A percentile compares a stretch with the other conserved stretches of the same genome.
phyloP scores from a whole-genome alignment of 306 rosid species.

The Canavalia ensiformis region DNA sequence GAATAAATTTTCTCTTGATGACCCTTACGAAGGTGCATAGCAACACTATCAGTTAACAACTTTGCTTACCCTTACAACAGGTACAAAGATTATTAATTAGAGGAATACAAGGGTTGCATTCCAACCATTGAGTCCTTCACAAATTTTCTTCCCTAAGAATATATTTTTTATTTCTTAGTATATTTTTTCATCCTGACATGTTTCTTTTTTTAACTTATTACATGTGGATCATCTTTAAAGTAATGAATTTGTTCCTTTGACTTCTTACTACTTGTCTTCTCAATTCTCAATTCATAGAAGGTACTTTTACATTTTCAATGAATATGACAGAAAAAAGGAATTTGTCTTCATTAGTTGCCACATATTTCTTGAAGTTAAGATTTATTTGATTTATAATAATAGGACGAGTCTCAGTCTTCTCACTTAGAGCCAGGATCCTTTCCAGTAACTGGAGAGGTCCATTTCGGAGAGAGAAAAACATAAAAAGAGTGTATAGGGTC shows the following conservation, averaged over 20 bases:
- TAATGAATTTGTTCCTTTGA: slow-evolving; percentile 39
- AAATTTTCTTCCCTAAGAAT: background rate
- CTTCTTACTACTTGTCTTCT: slow-evolving; percentile 26
- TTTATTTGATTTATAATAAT: slow-evolving; percentile 29
- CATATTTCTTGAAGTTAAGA: slow-evolving; percentile 48
- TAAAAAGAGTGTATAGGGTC: too few species aligned
- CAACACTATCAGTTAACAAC: background rate
- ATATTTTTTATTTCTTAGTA: background rate
- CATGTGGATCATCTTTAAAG: slow-evolving; percentile 20
- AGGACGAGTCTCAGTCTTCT: background rate
- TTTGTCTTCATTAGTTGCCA: slow-evolving; percentile 44
- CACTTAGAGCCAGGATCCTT: too few species aligned
- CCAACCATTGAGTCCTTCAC: background rate
- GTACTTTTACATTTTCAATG: slow-evolving; percentile 13
- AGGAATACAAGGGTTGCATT: background rate
- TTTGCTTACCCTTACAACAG: too few species aligned
- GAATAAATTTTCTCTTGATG: background rate
- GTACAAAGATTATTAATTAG: background rate
- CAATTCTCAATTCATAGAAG: background rate
- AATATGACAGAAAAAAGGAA: background rate
- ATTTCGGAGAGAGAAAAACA: too few species aligned
- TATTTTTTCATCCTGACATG: background rate
- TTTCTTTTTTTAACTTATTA: background rate
- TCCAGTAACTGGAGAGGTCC: too few species aligned
- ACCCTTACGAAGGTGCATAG: too few species aligned